Evolutionary conservation across 768 basidiomycete genomes (phyloP).

Genomic region (Asterophora lycoperdoides): DNA sequence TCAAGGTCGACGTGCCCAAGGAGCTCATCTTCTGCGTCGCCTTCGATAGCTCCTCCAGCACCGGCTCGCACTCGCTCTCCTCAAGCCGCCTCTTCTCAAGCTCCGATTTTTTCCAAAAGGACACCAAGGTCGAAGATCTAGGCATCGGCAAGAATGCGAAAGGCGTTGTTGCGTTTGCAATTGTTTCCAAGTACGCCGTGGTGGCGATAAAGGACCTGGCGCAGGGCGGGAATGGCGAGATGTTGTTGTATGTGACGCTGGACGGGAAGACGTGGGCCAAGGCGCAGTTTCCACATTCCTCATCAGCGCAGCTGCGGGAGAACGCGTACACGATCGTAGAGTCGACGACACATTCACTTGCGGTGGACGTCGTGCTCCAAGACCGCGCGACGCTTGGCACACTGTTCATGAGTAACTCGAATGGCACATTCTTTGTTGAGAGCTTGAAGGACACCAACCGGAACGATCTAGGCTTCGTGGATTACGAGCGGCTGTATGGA

Average conservation of each 20-base stretch:
- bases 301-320: conserved; percentile 71
- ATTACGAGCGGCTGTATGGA: conserved; percentile 85
- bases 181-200: conserved; percentile 89
- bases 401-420: conserved; percentile 92
- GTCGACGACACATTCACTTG: conserved; percentile 88
- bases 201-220: conserved; percentile 78
- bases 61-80: conserved; percentile 47
- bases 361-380: conserved; percentile 86
- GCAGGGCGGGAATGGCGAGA: conserved; percentile 55
- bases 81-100: conserved; percentile 77
- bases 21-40: conserved; percentile 89
- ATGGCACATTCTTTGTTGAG: conserved; percentile 93
- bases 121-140: conserved; percentile 72
- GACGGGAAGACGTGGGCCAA: conserved; percentile 84
- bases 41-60: conserved; percentile 57
- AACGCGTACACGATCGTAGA: conserved; percentile 97
- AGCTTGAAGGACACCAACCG: conserved; percentile 91
- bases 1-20: conserved; percentile 69
- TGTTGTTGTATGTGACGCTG: conserved; percentile 81
- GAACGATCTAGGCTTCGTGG: conserved; percentile 84
- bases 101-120: conserved; percentile 74
- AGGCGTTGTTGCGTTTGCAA: conserved; percentile 90
- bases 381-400: conserved; percentile 72
- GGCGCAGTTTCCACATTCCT: conserved; percentile 90
- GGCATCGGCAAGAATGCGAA: conserved; percentile 81